These are phyloP conservation scores for Chalciporus sphaerocephalus DNA, from an alignment of 768 basidiomycete genomes.

Conservation along the genomic window DNA sequence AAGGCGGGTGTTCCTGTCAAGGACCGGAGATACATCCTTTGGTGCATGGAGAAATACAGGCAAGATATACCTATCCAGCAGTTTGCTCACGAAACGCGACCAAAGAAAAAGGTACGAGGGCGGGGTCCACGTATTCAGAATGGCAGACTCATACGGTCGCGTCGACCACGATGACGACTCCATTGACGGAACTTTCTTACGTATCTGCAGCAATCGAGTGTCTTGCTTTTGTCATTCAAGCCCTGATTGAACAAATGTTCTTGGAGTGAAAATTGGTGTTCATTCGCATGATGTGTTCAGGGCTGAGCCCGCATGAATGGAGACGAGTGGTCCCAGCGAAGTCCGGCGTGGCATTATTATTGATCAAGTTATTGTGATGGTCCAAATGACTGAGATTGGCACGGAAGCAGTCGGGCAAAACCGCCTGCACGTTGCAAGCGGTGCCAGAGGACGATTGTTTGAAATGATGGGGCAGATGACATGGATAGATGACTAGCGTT, in stretches of 20 bases:
- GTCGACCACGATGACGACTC: slow-evolving; percentile 36
- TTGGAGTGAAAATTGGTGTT: slow-evolving; percentile 11
- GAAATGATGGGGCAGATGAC: not conserved
- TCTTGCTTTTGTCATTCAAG: not conserved
- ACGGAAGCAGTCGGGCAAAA: not conserved
- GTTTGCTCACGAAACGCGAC: slow-evolving; percentile 60
- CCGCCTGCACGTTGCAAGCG: not conserved
- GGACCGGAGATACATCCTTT: slow-evolving; percentile 79
- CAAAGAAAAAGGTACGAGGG: slow-evolving; percentile 82
- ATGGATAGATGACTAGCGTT: too few species aligned
- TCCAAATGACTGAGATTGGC: not conserved
- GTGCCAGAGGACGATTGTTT: too few species aligned
- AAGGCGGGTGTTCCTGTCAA: slow-evolving; percentile 60
- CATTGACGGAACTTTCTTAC: not conserved
- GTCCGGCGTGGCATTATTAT: too few species aligned
- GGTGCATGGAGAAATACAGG: slow-evolving; percentile 81
- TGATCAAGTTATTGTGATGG: not conserved
- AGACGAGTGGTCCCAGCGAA: not conserved
- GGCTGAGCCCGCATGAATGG: too few species aligned
- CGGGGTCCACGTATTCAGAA: slow-evolving; percentile 73
- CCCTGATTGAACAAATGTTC: not conserved
- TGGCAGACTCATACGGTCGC: slow-evolving; percentile 71
- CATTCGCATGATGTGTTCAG: not conserved
- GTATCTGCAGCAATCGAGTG: slow-evolving; percentile 10
- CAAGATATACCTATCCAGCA: slow-evolving; percentile 48